Evolutionary conservation across 805 yeast species (phyloP), one percentile per base, ranked within the genome.

Genomic region (Lachancea nothofagi): DNA sequence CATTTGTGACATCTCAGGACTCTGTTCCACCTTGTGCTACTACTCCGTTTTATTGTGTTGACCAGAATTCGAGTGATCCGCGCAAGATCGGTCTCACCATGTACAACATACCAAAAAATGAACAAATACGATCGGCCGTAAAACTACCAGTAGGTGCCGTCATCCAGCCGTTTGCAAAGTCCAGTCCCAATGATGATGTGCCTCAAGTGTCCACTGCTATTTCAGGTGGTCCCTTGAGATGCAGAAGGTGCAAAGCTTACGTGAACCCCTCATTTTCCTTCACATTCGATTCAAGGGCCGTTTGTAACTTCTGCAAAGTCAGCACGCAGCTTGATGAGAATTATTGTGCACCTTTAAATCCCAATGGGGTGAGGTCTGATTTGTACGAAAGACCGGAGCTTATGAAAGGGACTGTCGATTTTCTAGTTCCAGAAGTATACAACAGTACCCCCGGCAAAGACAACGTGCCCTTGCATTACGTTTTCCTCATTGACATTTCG

Each of bases 161-260:
- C 3, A 64, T 88, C 17, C 75, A 86, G 38, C 98, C 98, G 4
- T 87, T 93, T 69, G 95, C 96, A 0, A 78, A 78, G 9, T 48
- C 62, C 9, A 62, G 67, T 23, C 57, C 63, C 5, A 59, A 68
- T 34, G 80, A 72, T 12, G 76, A 74, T 2, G 74, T 88, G 2
- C 94, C 95, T 0, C 70, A 72, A 4, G 79, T 51, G 7, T 47
- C 38, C 7, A 40, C 41, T 3, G 27, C 74, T 75, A 65, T 63
- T 69, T 18, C 54, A 55, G 13, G 29, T 19, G 86, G 87, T 1
- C 95, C 96, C 0, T 80, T 94, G 24, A 75, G 99, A 50, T 93
- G 99, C 64, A 75, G 77, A 49, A 80, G 97, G 46, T 93, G 99
- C 65, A 76, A 96, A 41, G 77, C 96, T 1, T 93, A 88, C 60